Evolutionary conservation across 805 yeast genomes (phyloP).

Genomic region (Groenewaldozyma salmanticensis): DNA sequence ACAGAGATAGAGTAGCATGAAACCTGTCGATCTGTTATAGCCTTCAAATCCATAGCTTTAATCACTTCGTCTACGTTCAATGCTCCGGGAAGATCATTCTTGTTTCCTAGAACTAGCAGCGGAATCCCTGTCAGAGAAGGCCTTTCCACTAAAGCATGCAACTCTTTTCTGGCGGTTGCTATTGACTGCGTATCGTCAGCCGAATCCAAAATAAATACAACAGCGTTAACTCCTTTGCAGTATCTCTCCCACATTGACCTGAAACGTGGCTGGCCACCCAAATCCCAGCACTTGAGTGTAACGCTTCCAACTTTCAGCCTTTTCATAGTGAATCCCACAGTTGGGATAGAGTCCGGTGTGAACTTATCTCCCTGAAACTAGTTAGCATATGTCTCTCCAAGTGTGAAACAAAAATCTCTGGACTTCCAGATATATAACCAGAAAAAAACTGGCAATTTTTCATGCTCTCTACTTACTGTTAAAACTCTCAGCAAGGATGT

Average conservation of each 20-base stretch:
- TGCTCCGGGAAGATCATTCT: slow-evolving; percentile 27
- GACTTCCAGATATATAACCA: no score
- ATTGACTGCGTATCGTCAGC: slow-evolving; percentile 25
- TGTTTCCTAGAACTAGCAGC: slow-evolving; percentile 28
- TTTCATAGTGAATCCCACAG: slow-evolving; percentile 32
- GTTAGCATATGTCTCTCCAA: no score
- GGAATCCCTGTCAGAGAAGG: slow-evolving; percentile 27
- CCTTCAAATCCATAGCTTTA: slow-evolving; percentile 22
- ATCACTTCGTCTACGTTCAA: slow-evolving; percentile 26
- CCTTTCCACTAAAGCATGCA: slow-evolving; percentile 23
- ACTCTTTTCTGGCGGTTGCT: slow-evolving; percentile 24
- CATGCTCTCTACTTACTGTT: slow-evolving; percentile 23
- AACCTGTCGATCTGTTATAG: slow-evolving; percentile 25
- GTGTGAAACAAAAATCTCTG: no score
- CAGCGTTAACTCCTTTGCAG: slow-evolving; percentile 29
- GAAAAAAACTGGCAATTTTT: no score
- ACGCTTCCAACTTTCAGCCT: slow-evolving; percentile 26
- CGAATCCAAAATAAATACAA: slow-evolving; percentile 28
- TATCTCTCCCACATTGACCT: slow-evolving; percentile 33
- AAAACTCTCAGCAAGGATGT: slow-evolving; percentile 27
- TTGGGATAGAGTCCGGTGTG: slow-evolving; percentile 28
- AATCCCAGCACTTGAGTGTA: slow-evolving; percentile 32
- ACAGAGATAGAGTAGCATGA: slow-evolving; percentile 30
- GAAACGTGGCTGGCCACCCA: slow-evolving; percentile 32
- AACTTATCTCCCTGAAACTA: slow-evolving; percentile 26